Percentiles rank a stretch among this genome's conserved stretches.
Evolutionary conservation across 2,329 filamentous ascomycete genomes (phyloP).

Genomic region (Monosporascus cannonballus): DNA sequence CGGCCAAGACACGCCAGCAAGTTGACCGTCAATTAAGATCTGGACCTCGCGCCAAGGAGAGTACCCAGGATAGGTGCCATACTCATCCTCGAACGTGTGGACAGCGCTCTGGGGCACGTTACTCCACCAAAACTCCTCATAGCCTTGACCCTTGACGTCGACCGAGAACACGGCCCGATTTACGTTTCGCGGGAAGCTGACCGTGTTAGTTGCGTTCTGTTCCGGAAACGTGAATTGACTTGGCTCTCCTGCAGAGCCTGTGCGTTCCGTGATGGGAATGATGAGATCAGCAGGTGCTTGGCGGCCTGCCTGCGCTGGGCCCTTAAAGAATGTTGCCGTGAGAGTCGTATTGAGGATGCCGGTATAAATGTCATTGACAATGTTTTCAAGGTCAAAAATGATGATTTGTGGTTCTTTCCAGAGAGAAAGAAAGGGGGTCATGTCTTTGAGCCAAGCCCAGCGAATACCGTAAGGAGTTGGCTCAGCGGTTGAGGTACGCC

Average conservation of each 20-base stretch:
- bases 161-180: conserved; percentile 68
- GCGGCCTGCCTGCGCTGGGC: conserved; percentile 26
- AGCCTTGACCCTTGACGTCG: conserved; percentile 68
- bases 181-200: conserved; percentile 60
- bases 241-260: conserved; percentile 40
- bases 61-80: conserved; percentile 56
- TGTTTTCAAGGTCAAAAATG: conserved; percentile 74
- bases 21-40: conserved; percentile 62
- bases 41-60: conserved; percentile 76
- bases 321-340: conserved; percentile 64
- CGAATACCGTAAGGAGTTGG: conserved; percentile 62
- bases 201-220: conserved; percentile 51
- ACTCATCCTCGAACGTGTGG: conserved; percentile 49
- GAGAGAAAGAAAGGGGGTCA: conserved; percentile 63
- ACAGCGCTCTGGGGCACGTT: conserved; percentile 63
- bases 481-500: conserved; percentile 76
- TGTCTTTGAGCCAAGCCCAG: conserved; percentile 75
- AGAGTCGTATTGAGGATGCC: conserved; percentile 68
- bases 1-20: conserved; percentile 75
- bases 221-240: conserved; percentile 65
- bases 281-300: conserved; percentile 55
- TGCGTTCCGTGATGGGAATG: conserved; percentile 57
- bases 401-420: conserved; percentile 66
- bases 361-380: conserved; percentile 66
- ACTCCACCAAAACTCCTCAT: conserved; percentile 82